A percentile compares a stretch with the other conserved stretches of the same genome.
Evolutionary conservation across 1,139 yeast species (phyloP).

Genomic region (Petasospora rhodanensis): DNA sequence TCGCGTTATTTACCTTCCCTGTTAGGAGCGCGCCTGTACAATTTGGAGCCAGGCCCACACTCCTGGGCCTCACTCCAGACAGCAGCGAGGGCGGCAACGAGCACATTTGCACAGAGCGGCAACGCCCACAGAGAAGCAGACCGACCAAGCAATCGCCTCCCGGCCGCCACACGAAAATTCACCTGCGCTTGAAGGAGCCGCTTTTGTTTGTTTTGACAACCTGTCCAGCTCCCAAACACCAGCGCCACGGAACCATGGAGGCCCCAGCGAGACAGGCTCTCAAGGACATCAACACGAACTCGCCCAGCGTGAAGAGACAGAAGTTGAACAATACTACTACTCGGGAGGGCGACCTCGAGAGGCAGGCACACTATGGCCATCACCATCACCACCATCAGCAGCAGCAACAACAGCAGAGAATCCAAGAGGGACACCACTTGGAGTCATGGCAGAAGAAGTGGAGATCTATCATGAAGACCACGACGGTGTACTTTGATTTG

Average conservation of each 20-base stretch:
- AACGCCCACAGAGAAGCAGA: too few species aligned
- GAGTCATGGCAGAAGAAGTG: conserved; percentile 78
- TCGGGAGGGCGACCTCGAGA: conserved; percentile 3
- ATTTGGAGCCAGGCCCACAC: too few species aligned
- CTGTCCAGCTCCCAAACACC: too few species aligned
- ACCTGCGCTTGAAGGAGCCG: too few species aligned
- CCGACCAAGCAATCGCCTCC: too few species aligned
- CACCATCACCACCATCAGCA: conserved; percentile 4
- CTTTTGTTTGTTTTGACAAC: too few species aligned
- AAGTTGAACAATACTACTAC: conserved; percentile 12
- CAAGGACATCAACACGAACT: conserved; percentile 22
- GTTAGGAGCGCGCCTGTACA: too few species aligned
- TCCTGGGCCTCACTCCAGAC: too few species aligned
- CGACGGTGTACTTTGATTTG: conserved; percentile 77
- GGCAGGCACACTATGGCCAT: conserved; percentile 1
- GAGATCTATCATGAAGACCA: conserved; percentile 69
- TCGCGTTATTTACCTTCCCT: too few species aligned
- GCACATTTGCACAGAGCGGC: too few species aligned
- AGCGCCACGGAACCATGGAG: conserved; percentile 9
- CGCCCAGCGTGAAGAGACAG: conserved; percentile 26
- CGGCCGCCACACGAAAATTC: too few species aligned
- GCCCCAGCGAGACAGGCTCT: conserved; percentile 19
- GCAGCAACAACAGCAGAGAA: conserved; percentile 2
- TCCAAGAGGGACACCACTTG: conserved; percentile 41
- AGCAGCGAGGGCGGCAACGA: too few species aligned